phyloP scores from a whole-genome alignment of 305 asterid genomes.

The Fraxinus baroniana region DNA sequence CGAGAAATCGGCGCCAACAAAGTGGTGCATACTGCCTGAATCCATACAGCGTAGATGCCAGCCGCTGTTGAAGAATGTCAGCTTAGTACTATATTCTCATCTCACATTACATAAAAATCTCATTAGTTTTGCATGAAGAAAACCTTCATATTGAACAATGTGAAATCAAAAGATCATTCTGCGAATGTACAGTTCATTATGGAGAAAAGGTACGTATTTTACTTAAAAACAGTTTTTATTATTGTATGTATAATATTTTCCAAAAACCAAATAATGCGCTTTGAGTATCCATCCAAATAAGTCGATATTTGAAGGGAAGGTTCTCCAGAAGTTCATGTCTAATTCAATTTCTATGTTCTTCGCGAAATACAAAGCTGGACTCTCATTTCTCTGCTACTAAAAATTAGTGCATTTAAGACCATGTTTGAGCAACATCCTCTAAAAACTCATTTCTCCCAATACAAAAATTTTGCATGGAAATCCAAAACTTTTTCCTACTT shows the following conservation, averaged over 20 bases:
- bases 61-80: slow-evolving; percentile 57
- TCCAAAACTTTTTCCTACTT: neutral
- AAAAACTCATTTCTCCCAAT: neutral
- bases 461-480: neutral
- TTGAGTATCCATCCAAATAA: neutral
- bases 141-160: slow-evolving; percentile 1
- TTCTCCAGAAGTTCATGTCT: neutral
- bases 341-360: slow-evolving; percentile 2
- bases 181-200: neutral
- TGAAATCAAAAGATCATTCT: slow-evolving; percentile 5
- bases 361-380: neutral
- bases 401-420: neutral
- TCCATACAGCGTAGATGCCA: slow-evolving; percentile 96
- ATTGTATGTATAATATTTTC: neutral
- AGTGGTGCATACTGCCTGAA: slow-evolving; percentile 85
- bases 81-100: slow-evolving; percentile 10
- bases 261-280: neutral
- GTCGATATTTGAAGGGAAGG: neutral
- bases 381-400: neutral
- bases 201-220: neutral
- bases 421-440: neutral
- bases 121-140: neutral
- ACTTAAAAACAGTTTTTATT: neutral
- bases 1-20: slow-evolving; percentile 98
- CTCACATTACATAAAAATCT: slow-evolving; percentile 13